Percentiles rank a stretch among this genome's conserved stretches.
phyloP scores from a whole-genome alignment of 2,329 filamentous ascomycete species.

The Fusarium sp. region DNA sequence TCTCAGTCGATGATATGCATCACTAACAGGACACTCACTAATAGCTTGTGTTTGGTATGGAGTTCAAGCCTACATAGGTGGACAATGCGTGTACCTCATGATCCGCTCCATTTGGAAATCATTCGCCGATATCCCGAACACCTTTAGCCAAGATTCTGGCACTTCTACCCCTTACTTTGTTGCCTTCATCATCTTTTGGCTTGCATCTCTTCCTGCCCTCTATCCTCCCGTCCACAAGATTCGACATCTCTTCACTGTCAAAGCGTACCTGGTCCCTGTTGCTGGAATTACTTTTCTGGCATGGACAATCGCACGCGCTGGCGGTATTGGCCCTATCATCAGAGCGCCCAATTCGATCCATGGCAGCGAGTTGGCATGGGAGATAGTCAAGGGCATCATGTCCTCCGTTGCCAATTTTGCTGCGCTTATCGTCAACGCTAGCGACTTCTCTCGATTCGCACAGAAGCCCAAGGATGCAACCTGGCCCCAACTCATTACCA shows the following conservation, averaged over 20 bases:
- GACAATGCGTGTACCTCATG: constrained; percentile 87
- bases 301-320: constrained; percentile 83
- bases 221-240: constrained; percentile 92
- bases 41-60: constrained; percentile 85
- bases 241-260: constrained; percentile 89
- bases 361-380: constrained; percentile 80
- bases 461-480: constrained; percentile 77
- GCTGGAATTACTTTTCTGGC: constrained; percentile 88
- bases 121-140: constrained; percentile 72
- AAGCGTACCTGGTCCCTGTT: constrained; percentile 82
- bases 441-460: constrained; percentile 87
- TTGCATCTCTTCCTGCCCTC: constrained; percentile 80
- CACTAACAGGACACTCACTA: constrained; percentile 19
- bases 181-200: constrained; percentile 89
- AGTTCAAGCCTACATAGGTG: constrained; percentile 86
- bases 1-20: neutral
- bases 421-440: constrained; percentile 82
- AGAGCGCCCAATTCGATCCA: constrained; percentile 69
- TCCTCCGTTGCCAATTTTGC: constrained; percentile 90
- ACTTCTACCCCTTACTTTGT: constrained; percentile 79
- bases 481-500: constrained; percentile 81
- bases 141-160: constrained; percentile 70
- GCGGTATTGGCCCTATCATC: constrained; percentile 85
- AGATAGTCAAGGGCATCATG: constrained; percentile 87
- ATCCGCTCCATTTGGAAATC: constrained; percentile 83